Conservation (phyloP, 176 grass and related monocot genomes). For the Echinochloa phyllopogon region DNA sequence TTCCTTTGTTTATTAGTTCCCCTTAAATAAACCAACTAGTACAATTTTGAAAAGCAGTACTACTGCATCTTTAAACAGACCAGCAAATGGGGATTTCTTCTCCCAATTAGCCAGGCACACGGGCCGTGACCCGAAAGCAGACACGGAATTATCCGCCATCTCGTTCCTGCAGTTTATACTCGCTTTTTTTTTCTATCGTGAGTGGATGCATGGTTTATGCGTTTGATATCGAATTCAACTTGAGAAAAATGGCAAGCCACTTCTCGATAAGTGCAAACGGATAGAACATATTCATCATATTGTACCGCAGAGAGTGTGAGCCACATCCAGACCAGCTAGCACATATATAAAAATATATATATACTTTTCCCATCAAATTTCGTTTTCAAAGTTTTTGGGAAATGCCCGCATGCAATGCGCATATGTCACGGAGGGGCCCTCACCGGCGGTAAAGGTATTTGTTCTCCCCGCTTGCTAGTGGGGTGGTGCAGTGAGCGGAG, state of each 20-base stretch:
- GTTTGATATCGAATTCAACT: not conserved
- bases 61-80: not conserved
- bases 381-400: not conserved
- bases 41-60: not conserved
- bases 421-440: constrained; percentile 60
- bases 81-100: not conserved
- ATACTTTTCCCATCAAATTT: not conserved
- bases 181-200: not conserved
- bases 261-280: not conserved
- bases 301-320: not conserved
- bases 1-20: too few relatives aligned
- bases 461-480: constrained; percentile 47
- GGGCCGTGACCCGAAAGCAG: not conserved
- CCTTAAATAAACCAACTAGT: not conserved
- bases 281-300: not conserved
- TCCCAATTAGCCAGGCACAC: not conserved
- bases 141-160: not conserved
- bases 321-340: not conserved
- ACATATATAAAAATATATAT: not conserved
- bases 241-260: not conserved
- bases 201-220: not conserved
- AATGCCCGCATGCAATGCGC: constrained; percentile 21
- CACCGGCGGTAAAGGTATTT: constrained; percentile 41
- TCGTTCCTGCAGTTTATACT: not conserved
- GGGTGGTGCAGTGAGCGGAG: constrained; percentile 17